These are phyloP conservation scores for Phylloporus sp. DNA, from an alignment of 1,284 basidiomycete genomes.

Conservation along the genomic window DNA sequence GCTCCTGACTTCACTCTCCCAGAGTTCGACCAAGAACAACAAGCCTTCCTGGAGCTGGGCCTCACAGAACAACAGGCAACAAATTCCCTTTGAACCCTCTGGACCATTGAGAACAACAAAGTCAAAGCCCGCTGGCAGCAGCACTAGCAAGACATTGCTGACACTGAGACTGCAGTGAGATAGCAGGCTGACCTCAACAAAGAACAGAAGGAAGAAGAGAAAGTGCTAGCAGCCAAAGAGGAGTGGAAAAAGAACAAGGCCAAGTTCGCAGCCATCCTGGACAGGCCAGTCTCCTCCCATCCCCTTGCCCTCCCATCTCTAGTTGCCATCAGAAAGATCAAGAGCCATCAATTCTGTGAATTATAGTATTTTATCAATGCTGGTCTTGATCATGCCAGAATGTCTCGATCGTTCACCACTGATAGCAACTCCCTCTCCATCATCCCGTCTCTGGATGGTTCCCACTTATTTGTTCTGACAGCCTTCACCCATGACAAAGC, in stretches of 20 bases:
- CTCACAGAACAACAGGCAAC: not conserved
- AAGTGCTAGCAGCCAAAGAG: not conserved
- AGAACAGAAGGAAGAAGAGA: not conserved
- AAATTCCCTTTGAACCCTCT: not conserved
- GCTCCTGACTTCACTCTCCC: not conserved
- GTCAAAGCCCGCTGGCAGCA: not conserved
- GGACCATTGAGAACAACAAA: not conserved
- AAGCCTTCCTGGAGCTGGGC: not conserved
- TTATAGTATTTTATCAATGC: constrained; percentile 1
- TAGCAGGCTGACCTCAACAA: not conserved
- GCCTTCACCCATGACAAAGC: not conserved
- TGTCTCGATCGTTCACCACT: not conserved
- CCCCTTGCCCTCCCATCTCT: too few species aligned
- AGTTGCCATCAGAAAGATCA: not conserved
- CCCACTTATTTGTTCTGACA: not conserved
- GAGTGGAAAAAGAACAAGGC: not conserved
- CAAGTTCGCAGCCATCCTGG: not conserved
- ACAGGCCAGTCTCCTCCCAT: fast-evolving
- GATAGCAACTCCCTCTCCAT: not conserved
- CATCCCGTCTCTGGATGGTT: not conserved
- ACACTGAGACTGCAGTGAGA: not conserved
- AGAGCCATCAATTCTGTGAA: not conserved
- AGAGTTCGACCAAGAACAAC: not conserved
- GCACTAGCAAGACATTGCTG: not conserved
- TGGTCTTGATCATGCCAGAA: not conserved